These are phyloP conservation scores for Hsuehochloa calcarea DNA, from an alignment of 176 grass and related monocot species.

Conservation along the genomic window DNA sequence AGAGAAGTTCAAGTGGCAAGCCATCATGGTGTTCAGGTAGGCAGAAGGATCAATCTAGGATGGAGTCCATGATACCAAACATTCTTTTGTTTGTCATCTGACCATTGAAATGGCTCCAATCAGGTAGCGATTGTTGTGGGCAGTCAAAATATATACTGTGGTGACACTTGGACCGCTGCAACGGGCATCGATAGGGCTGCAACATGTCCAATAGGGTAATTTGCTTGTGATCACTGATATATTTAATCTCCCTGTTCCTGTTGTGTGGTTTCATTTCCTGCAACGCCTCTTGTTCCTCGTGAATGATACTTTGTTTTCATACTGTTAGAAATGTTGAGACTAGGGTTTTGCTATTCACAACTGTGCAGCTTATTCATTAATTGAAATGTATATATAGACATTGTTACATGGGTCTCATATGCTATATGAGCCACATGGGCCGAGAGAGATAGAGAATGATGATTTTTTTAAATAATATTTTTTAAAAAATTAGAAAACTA, in stretches of 20 bases:
- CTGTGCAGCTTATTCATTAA: no score
- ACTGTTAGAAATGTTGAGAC: background rate
- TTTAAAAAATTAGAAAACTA: no score
- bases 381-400: no score
- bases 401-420: no score
- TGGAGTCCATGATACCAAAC: background rate
- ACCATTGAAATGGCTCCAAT: slow-evolving; percentile 12
- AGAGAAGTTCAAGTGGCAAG: slow-evolving; percentile 53
- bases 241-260: background rate
- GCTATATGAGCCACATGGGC: no score
- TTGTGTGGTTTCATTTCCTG: background rate
- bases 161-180: slow-evolving; percentile 50
- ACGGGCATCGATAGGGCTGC: slow-evolving; percentile 51
- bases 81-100: background rate
- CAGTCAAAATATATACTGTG: slow-evolving; percentile 56
- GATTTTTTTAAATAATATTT: no score
- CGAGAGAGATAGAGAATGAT: no score
- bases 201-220: slow-evolving; percentile 58
- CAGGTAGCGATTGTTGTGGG: slow-evolving; percentile 66
- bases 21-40: slow-evolving; percentile 50
- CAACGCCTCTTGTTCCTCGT: background rate
- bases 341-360: no score
- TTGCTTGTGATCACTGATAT: background rate
- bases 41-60: background rate
- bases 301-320: background rate